phyloP scores from a whole-genome alignment of 148 eudicot genomes.

The Heliamphora exappendiculata region DNA sequence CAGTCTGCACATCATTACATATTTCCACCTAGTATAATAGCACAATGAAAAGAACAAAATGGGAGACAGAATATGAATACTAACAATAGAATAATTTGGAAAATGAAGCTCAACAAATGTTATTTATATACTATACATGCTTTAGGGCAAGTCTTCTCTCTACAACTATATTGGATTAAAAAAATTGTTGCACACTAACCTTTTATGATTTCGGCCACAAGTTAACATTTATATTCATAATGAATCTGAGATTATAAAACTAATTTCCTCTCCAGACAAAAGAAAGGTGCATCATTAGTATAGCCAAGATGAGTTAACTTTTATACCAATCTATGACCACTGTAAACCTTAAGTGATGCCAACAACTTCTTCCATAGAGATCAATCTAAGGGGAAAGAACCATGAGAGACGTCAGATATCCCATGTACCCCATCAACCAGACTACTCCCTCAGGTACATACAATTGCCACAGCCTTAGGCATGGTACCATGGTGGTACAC shows the following conservation, averaged over 20 bases:
- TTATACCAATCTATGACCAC: neutral
- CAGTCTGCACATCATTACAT: too few relatives aligned
- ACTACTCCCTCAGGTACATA: neutral
- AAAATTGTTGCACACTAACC: neutral
- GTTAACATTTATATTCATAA: neutral
- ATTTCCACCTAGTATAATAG: too few relatives aligned
- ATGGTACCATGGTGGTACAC: neutral
- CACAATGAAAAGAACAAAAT: too few relatives aligned
- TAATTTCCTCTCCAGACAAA: neutral
- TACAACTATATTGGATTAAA: neutral
- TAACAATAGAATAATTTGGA: neutral
- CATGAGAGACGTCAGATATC: neutral
- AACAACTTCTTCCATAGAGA: neutral
- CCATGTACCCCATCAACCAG: conserved; percentile 2
- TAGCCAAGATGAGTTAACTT: neutral
- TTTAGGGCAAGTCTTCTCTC: neutral
- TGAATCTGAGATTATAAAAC: neutral
- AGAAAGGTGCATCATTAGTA: neutral
- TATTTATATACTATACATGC: neutral
- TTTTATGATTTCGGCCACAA: neutral
- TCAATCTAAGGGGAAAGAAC: conserved; percentile 6
- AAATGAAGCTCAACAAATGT: neutral
- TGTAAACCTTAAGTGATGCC: neutral
- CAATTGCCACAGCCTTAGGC: neutral
- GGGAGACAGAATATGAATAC: neutral